A percentile compares a stretch with the other conserved stretches of the same genome.
phyloP scores from a whole-genome alignment of 164 flowering plant genomes.

The Berberis thunbergii region DNA sequence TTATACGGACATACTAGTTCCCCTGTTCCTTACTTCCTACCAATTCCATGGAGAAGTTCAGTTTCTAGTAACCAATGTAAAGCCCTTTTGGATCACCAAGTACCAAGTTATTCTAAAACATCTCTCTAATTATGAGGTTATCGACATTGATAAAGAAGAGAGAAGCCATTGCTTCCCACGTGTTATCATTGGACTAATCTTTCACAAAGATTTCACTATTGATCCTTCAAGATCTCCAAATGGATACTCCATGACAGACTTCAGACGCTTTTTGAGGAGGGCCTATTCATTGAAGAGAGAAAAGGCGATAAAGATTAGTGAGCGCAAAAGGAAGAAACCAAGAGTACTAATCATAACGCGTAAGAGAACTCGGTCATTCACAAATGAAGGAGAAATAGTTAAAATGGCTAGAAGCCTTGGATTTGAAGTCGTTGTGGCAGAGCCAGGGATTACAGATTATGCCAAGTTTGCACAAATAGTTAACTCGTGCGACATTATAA shows the following conservation, averaged over 20 bases:
- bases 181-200: conserved; percentile 40
- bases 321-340: conserved; percentile 25
- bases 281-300: conserved; percentile 34
- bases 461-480: conserved; percentile 34
- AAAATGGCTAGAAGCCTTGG: conserved; percentile 44
- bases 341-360: conserved; percentile 52
- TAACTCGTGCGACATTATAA: conserved; percentile 68
- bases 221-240: conserved; percentile 33
- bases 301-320: conserved; percentile 17
- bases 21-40: conserved; percentile 43
- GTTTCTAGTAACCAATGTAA: conserved; percentile 38
- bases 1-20: conserved; percentile 55
- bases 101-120: conserved; percentile 23
- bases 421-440: conserved; percentile 41
- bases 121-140: conserved; percentile 41
- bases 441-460: conserved; percentile 21
- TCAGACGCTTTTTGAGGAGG: conserved; percentile 38
- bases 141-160: conserved; percentile 39
- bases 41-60: conserved; percentile 49
- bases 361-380: conserved; percentile 32
- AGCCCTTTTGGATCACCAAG: conserved; percentile 32
- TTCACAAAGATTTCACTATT: conserved; percentile 38
- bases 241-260: conserved; percentile 37
- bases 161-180: conserved; percentile 45
- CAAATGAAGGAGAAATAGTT: conserved; percentile 29